A percentile compares a stretch with the other conserved stretches of the same genome.
Conservation (phyloP, 345 rosid genomes). For the Salix udensis region DNA sequence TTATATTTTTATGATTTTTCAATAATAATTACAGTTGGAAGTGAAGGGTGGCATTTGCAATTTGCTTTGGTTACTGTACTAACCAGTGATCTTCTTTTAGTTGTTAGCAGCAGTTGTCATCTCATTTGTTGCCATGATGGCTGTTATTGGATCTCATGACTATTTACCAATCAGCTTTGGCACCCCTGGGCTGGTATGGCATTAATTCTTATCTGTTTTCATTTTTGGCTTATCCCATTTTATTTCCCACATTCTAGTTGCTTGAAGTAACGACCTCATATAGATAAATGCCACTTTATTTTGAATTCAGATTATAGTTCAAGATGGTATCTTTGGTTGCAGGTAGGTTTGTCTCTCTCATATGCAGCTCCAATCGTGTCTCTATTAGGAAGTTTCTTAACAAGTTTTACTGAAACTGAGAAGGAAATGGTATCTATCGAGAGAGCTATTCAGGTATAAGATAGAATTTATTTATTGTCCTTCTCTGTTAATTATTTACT, state of each 20-base stretch:
- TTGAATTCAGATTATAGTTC: background rate
- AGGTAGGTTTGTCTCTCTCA: slow-evolving; percentile 93
- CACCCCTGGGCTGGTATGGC: slow-evolving; percentile 83
- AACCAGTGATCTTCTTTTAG: slow-evolving; percentile 36
- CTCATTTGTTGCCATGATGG: slow-evolving; percentile 69
- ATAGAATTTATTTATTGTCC: background rate
- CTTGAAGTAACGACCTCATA: background rate
- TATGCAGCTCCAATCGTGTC: slow-evolving; percentile 89
- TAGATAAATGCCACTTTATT: background rate
- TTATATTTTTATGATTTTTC: background rate
- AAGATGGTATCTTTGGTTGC: slow-evolving; percentile 16
- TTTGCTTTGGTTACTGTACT: background rate
- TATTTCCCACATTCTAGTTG: background rate
- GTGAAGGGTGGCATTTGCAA: background rate
- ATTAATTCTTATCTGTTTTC: slow-evolving; percentile 13
- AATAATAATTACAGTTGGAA: background rate
- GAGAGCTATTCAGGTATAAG: slow-evolving; percentile 74
- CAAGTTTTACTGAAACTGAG: slow-evolving; percentile 94
- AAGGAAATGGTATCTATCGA: slow-evolving; percentile 93
- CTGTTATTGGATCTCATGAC: slow-evolving; percentile 66
- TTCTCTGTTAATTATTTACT: slow-evolving; percentile 12
- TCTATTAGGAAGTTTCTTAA: slow-evolving; percentile 70
- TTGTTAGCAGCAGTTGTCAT: slow-evolving; percentile 70
- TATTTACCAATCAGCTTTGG: slow-evolving; percentile 65
- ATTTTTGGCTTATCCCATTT: background rate